A percentile compares a stretch with the other conserved stretches of the same genome.
phyloP scores from a whole-genome alignment of 345 rosid genomes.

The Physaria fendleri region DNA sequence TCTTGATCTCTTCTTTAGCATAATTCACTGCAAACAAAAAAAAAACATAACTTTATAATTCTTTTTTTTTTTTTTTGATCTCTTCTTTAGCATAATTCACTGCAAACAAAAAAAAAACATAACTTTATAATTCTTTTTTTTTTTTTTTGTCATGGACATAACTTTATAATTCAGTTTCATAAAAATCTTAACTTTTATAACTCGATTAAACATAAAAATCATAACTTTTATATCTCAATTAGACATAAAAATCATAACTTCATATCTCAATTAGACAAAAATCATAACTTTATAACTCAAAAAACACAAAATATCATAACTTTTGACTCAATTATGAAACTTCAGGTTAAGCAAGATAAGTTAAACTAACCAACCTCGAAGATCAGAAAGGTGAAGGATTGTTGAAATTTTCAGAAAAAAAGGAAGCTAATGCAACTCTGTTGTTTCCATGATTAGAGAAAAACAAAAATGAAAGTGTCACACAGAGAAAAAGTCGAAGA shows the following conservation, averaged over 20 bases:
- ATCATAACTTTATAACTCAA: neutral
- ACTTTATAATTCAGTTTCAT: neutral
- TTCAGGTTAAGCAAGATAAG: too few species aligned
- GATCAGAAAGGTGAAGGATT: neutral
- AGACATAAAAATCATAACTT: neutral
- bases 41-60: neutral
- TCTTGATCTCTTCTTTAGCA: conserved; percentile 42
- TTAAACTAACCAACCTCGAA: conserved; percentile 11
- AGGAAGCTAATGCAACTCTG: conserved; percentile 12
- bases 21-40: conserved; percentile 7
- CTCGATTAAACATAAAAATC: neutral
- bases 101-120: neutral
- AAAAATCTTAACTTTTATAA: neutral
- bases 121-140: too few species aligned
- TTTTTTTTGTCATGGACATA: too few species aligned
- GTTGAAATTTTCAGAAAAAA: neutral
- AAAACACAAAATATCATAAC: neutral
- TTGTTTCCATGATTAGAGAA: conserved; percentile 22
- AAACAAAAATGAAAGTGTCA: neutral
- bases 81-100: conserved; percentile 37
- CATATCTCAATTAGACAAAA: neutral
- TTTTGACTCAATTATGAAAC: neutral
- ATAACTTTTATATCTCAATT: neutral
- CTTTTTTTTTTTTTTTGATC: too few species aligned
- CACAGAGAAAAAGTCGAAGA: neutral